Conservation (phyloP, 192 early-diverging fungal species). For the Phycomyces blakesleeanus region DNA sequence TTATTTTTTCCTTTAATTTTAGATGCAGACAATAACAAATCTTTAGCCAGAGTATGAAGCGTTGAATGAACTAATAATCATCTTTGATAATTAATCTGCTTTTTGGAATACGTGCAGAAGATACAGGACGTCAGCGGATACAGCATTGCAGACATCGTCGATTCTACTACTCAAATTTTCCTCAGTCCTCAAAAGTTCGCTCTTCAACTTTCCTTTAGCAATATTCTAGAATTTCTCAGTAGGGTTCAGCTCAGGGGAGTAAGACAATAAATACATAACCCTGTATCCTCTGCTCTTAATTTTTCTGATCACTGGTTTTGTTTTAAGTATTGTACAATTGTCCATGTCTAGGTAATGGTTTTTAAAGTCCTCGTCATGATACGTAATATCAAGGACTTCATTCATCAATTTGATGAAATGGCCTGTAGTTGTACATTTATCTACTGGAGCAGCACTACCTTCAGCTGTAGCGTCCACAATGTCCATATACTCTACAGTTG, state of each 20-base stretch:
- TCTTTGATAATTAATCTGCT: too few relatives aligned
- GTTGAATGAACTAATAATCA: too few relatives aligned
- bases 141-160: too few relatives aligned
- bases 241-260: conserved; percentile 20
- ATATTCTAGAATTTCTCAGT: conserved; percentile 24
- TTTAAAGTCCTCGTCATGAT: neutral
- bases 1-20: too few relatives aligned
- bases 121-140: too few relatives aligned
- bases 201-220: conserved; percentile 13
- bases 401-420: conserved; percentile 7
- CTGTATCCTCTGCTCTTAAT: conserved; percentile 10
- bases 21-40: too few relatives aligned
- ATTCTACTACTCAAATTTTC: too few relatives aligned
- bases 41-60: too few relatives aligned
- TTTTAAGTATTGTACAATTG: conserved; percentile 17
- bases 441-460: neutral
- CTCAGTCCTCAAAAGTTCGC: conserved; percentile 1
- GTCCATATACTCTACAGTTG: conserved; percentile 9
- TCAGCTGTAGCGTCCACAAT: neutral
- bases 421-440: conserved; percentile 12
- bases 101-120: too few relatives aligned
- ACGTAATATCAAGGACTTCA: neutral
- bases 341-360: conserved; percentile 22
- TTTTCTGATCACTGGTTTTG: conserved; percentile 3
- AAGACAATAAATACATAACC: conserved; percentile 12